Base-by-base conservation (phyloP, 805 yeast genomes). In the Candida pseudofarinosa region DNA sequence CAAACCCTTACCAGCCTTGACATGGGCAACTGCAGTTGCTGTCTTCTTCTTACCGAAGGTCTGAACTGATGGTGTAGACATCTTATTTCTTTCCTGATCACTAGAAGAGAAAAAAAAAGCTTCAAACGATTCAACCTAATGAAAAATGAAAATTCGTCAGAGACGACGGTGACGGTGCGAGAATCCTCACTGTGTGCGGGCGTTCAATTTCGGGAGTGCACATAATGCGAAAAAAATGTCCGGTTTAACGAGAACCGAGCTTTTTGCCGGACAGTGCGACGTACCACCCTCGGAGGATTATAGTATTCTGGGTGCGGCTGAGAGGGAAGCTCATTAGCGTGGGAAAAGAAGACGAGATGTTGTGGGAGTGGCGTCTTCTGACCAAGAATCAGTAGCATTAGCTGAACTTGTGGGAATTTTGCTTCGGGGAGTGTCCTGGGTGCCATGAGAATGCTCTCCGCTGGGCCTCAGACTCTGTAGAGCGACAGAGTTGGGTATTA, bases 1-100 rank as follows among this genome's bases (percentile, higher is more conserved):
- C 74, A 93, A 86, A 80, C 99, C 99, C 79, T 85, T 88, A 79
- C 99, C 99, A 79, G 93, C 90, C 82, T 89, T 89, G 67, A 91
- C 96, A 80, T 89, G 96, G 78, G 99, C 99, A 73, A 93, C 99
- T 71, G 99, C 99, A 68, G 99, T 93, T 70, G 99, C 99, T 73
- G 96, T 87, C 83, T 86, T 93, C 91, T 93, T 93, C 83, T 91
- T 93, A 80, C 99, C 99, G 80, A 93, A 93, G 76, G 98, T 93
- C 96, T 84, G 90, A 72, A 85, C 91, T 77, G 90, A 83, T 81
- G 85, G 88, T 73, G 88, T 71, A 71, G 85, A 79, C 85, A 80
- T 80, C 68, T 35, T 54, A 44, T 32, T 42, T 40, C 17, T 30
- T 39, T 26, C 30, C 18, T 33, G 38, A 39, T 35, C 41, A 33